phyloP scores from a whole-genome alignment of 1,284 basidiomycete species.

The Chalciporus sp. region DNA sequence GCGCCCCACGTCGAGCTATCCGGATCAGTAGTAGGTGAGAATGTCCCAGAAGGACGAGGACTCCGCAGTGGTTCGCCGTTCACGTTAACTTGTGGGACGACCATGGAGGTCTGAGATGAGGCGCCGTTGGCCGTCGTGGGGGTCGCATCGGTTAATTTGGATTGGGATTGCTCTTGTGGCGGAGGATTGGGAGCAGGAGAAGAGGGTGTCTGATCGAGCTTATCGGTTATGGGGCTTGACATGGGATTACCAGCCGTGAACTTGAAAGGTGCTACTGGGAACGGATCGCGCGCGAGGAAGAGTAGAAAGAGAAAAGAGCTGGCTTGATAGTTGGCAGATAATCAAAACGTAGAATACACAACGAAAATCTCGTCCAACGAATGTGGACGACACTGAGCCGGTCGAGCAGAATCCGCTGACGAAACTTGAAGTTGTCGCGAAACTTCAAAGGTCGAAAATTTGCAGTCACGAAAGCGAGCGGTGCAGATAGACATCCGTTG shows the following conservation, averaged over 20 bases:
- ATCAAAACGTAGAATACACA: slow-evolving; percentile 27
- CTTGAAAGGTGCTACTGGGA: slow-evolving; percentile 7
- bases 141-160: slow-evolving; percentile 8
- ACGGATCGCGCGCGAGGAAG: slow-evolving; percentile 14
- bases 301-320: background rate
- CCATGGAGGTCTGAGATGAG: slow-evolving; percentile 17
- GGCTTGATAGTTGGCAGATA: background rate
- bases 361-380: slow-evolving; percentile 8
- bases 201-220: slow-evolving; percentile 24
- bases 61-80: slow-evolving; percentile 35
- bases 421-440: slow-evolving; percentile 10
- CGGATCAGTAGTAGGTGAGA: slow-evolving; percentile 22
- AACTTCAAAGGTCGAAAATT: slow-evolving; percentile 28
- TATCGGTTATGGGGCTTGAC: slow-evolving; percentile 30
- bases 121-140: slow-evolving; percentile 13
- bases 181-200: slow-evolving; percentile 5
- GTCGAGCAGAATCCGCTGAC: slow-evolving; percentile 9
- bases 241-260: slow-evolving; percentile 12
- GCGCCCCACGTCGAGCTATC: slow-evolving; percentile 59
- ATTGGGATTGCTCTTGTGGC: slow-evolving; percentile 7
- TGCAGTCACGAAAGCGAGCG: slow-evolving; percentile 20
- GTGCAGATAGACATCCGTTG: slow-evolving; percentile 23
- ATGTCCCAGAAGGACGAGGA: slow-evolving; percentile 32
- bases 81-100: slow-evolving; percentile 37
- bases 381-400: slow-evolving; percentile 11